Evolutionary conservation across 371 early-diverging fungal genomes (phyloP).

Genomic region (Apophysomyces elegans): DNA sequence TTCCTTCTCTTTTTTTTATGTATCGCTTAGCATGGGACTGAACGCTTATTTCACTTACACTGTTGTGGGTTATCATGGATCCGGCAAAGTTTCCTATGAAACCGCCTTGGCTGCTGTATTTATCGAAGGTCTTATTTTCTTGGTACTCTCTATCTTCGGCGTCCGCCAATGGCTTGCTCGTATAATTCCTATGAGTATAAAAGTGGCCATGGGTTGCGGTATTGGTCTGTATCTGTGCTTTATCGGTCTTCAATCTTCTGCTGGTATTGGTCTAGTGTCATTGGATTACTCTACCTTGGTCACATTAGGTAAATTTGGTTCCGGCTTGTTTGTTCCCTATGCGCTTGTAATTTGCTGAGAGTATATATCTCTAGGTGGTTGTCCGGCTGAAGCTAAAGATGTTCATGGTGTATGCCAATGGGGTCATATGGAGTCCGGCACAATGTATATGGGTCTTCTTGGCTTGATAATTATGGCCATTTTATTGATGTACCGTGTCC

Average conservation of each 20-base stretch:
- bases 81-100: slow-evolving; percentile 66
- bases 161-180: slow-evolving; percentile 78
- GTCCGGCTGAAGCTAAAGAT: slow-evolving; percentile 55
- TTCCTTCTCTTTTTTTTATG: background rate
- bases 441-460: slow-evolving; percentile 73
- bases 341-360: background rate
- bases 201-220: slow-evolving; percentile 73
- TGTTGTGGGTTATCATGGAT: slow-evolving; percentile 77
- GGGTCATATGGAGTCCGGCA: slow-evolving; percentile 66
- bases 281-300: slow-evolving; percentile 65
- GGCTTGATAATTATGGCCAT: slow-evolving; percentile 73
- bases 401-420: slow-evolving; percentile 51
- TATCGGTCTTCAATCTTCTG: slow-evolving; percentile 73
- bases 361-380: slow-evolving; percentile 40
- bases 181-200: slow-evolving; percentile 69
- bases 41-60: slow-evolving; percentile 82
- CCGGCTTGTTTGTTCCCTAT: too few species aligned
- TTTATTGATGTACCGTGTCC: slow-evolving; percentile 63
- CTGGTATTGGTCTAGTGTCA: slow-evolving; percentile 75
- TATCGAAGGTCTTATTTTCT: slow-evolving; percentile 76
- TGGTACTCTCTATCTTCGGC: slow-evolving; percentile 69
- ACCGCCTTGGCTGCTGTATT: slow-evolving; percentile 79
- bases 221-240: slow-evolving; percentile 77
- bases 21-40: slow-evolving; percentile 61
- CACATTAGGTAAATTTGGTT: slow-evolving; percentile 40